These are phyloP conservation scores for Bonia amplexicaulis DNA, from an alignment of 176 grass and related monocot species.

Conservation along the genomic window DNA sequence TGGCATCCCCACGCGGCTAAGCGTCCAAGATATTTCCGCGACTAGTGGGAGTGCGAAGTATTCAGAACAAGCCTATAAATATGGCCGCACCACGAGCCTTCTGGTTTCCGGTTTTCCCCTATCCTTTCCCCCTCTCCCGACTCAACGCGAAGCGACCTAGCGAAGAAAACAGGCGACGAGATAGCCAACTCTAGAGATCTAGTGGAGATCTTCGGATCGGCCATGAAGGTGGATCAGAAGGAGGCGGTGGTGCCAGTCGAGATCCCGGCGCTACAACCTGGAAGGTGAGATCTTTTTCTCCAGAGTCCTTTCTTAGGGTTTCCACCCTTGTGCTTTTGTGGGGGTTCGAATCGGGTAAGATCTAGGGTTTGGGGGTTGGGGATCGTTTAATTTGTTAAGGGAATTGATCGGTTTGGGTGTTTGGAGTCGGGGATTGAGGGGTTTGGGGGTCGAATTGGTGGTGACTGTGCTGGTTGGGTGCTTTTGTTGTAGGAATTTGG, in stretches of 20 bases:
- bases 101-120: background rate
- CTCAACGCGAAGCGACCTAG: background rate
- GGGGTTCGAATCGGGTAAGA: background rate
- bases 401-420: background rate
- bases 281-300: slow-evolving; percentile 39
- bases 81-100: accelerated
- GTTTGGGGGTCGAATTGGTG: background rate
- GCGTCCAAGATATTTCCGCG: slow-evolving; percentile 23
- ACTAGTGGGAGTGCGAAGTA: background rate
- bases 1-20: background rate
- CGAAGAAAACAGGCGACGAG: background rate
- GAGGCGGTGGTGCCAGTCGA: slow-evolving; percentile 8
- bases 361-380: background rate
- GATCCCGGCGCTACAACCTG: slow-evolving; percentile 15
- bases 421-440: background rate
- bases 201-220: background rate
- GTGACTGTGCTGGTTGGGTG: background rate
- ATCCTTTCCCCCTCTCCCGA: background rate
- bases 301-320: background rate
- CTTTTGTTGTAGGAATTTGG: background rate
- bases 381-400: background rate
- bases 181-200: background rate
- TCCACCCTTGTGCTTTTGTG: background rate
- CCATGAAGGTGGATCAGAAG: slow-evolving; percentile 46
- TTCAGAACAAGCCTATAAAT: slow-evolving; percentile 9